A percentile compares a stretch with the other conserved stretches of the same genome.
These are phyloP conservation scores for Globisporangium splendens DNA, from an alignment of 352 stramenopile genomes.

Conservation along the genomic window DNA sequence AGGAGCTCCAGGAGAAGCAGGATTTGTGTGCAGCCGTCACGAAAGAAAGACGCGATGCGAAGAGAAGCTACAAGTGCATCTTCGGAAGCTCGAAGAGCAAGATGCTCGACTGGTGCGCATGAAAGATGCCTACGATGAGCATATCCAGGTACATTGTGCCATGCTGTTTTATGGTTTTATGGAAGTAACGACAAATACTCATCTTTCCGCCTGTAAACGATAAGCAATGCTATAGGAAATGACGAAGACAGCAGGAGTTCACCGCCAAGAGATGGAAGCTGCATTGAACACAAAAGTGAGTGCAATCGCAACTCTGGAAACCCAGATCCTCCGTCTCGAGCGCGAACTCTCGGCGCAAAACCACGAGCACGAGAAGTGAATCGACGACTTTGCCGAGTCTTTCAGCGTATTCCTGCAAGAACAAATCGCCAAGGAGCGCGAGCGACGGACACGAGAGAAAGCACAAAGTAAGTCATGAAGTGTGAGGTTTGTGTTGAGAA, in stretches of 20 bases:
- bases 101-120: slow-evolving; percentile 28
- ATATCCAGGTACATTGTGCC: slow-evolving; percentile 25
- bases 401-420: slow-evolving; percentile 52
- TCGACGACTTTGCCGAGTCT: slow-evolving; percentile 52
- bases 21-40: slow-evolving; percentile 23
- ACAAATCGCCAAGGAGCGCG: slow-evolving; percentile 40
- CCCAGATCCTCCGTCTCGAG: slow-evolving; percentile 39
- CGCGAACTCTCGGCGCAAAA: slow-evolving; percentile 32
- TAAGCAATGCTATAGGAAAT: slow-evolving; percentile 16
- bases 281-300: slow-evolving; percentile 29
- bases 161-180: background rate
- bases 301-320: slow-evolving; percentile 31
- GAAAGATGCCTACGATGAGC: slow-evolving; percentile 47
- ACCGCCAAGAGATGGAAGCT: slow-evolving; percentile 24
- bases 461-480: background rate
- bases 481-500: background rate
- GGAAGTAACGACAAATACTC: too few relatives aligned
- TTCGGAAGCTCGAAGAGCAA: slow-evolving; percentile 41
- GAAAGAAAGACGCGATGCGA: slow-evolving; percentile 33
- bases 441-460: slow-evolving; percentile 11
- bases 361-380: slow-evolving; percentile 49
- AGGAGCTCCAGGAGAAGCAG: slow-evolving; percentile 42
- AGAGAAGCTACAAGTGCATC: slow-evolving; percentile 38
- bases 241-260: slow-evolving; percentile 19
- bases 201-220: background rate